Conservation (phyloP, 441 rosid genomes). For the Arabidopsis lyrata region DNA sequence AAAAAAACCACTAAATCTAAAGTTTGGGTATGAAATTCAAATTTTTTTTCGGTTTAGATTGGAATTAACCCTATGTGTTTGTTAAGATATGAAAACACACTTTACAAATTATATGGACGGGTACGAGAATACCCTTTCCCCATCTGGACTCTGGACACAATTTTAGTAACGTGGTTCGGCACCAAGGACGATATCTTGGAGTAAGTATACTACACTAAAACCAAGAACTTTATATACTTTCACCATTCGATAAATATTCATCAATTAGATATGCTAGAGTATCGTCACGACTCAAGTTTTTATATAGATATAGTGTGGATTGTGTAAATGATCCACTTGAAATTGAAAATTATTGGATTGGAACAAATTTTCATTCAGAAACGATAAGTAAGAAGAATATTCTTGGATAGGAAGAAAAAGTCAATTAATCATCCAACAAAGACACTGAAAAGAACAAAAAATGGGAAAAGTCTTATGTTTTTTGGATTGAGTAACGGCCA, state of each 20-base stretch:
- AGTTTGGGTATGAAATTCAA: no score
- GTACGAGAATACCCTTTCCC: no score
- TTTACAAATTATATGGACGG: no score
- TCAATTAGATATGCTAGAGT: constrained; percentile 12
- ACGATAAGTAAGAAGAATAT: not conserved
- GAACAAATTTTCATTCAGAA: not conserved
- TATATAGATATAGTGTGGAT: not conserved
- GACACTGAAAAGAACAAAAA: not conserved
- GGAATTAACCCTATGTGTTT: no score
- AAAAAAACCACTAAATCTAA: no score
- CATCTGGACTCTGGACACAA: not conserved
- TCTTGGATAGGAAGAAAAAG: constrained; percentile 8
- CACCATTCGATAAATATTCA: constrained; percentile 27
- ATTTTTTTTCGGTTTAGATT: no score
- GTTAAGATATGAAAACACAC: no score
- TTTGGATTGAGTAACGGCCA: constrained; percentile 12
- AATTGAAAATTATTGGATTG: not conserved
- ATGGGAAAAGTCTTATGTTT: not conserved
- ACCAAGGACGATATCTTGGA: constrained; percentile 34
- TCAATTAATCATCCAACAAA: constrained; percentile 6
- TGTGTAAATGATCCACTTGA: constrained; percentile 27
- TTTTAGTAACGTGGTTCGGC: constrained; percentile 34
- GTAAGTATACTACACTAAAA: constrained; percentile 21
- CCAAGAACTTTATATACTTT: constrained; percentile 38
- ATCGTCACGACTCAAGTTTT: constrained; percentile 22